Evolutionary conservation across 78 protist species (phyloP), one percentile per base, ranked within the genome.

Genomic region (Guillardia theta): DNA sequence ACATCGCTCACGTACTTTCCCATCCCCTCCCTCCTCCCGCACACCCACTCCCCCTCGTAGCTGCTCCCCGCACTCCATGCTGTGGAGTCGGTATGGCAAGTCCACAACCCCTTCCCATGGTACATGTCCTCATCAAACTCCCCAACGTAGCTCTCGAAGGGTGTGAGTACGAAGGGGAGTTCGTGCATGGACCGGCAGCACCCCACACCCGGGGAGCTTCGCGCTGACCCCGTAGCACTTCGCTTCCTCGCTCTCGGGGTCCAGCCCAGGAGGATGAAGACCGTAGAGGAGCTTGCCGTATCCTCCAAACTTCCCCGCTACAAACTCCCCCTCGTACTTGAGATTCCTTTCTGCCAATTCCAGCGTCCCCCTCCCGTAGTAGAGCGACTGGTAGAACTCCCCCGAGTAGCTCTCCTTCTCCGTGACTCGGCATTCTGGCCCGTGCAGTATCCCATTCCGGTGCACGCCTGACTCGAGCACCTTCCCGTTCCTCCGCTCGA

Each of bases 41-140:
- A 12, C 45, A 70, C 83, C 83, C 83, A 70, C 83, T 70, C 83
- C 41, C 83, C 83, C 8, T 70, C 83, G 83, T 70, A 70, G 70
- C 70, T 58, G 70, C 70, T 58, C 70, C 70, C 70, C 70, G 70
- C 27, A 24, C 27, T 0, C 27, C 3, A 30, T 30, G 21, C 70
- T 30, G 83, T 70, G 36, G 1, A 12, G 83, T 70, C 83, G 21
- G 22, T 43, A 22, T 10, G 41, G 83, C 83, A 36, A 22, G 15
- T 3, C 83, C 83, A 70, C 83, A 4, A 0, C n/a, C 83, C 83
- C 83, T 70, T 70, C n/a, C 83, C 83, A 43, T 24, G 9, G 41
- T 70, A 70, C 41, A 24, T 36, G 41, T 70, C 83, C 45, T 33
- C 36, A 36, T 70, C 83, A 18, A 70, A 70, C 41, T 70, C 83